Conservation (phyloP, 179 eudicot species). For the Vitellaria paradoxa region DNA sequence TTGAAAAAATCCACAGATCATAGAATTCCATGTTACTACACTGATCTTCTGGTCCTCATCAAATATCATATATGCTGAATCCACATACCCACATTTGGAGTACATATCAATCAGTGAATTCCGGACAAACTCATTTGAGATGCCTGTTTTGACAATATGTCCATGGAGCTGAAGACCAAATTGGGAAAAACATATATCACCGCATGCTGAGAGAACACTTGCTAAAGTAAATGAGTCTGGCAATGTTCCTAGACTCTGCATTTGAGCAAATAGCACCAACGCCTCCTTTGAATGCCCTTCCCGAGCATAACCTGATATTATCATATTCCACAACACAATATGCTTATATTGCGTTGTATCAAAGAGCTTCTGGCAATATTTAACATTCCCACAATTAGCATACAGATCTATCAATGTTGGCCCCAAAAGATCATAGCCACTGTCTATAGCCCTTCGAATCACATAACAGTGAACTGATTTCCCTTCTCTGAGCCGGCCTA, state of each 20-base stretch:
- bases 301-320: constrained; percentile 42
- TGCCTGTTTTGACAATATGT: constrained; percentile 30
- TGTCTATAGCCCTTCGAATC: constrained; percentile 32
- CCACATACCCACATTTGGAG: constrained; percentile 41
- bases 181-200: constrained; percentile 24
- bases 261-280: constrained; percentile 33
- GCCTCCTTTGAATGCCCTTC: constrained; percentile 39
- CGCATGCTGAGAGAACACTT: constrained; percentile 49
- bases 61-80: constrained; percentile 35
- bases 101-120: constrained; percentile 60
- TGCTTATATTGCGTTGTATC: constrained; percentile 26
- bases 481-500: constrained; percentile 39
- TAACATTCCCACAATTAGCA: constrained; percentile 41
- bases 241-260: constrained; percentile 30
- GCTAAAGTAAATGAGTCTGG: constrained; percentile 53
- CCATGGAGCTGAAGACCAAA: constrained; percentile 55
- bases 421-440: constrained; percentile 34
- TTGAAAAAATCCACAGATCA: constrained; percentile 55
- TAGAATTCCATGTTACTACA: constrained; percentile 53
- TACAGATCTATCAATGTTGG: constrained; percentile 49
- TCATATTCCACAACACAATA: constrained; percentile 49
- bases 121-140: constrained; percentile 42
- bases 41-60: constrained; percentile 20
- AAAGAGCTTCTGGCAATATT: constrained; percentile 32
- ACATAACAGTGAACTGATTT: constrained; percentile 47